These are phyloP conservation scores for Sclerotiophoma versabilis DNA, from an alignment of 2,329 filamentous ascomycete species.

Conservation along the genomic window DNA sequence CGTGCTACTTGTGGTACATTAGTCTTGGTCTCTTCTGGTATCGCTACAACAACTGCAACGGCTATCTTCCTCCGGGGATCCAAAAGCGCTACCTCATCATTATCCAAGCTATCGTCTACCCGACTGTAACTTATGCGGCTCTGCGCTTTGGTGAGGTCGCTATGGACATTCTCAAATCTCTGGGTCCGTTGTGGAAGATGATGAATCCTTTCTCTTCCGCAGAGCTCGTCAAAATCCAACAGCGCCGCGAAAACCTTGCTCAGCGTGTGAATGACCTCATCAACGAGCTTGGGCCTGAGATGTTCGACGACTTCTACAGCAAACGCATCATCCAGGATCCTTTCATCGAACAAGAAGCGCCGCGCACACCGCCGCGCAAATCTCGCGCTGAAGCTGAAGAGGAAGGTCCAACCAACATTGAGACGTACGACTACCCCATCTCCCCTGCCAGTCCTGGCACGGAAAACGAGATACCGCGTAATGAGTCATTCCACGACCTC, in stretches of 20 bases:
- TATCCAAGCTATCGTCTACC: conserved; percentile 80
- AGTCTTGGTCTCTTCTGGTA: conserved; percentile 44
- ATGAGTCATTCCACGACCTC: conserved; percentile 93
- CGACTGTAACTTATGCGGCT: conserved; percentile 87
- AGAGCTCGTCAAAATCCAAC: conserved; percentile 79
- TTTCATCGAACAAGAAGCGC: conserved; percentile 31
- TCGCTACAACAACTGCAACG: conserved; percentile 73
- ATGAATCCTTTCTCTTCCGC: conserved; percentile 85
- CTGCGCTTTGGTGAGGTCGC: conserved; percentile 96
- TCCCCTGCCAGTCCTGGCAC: conserved; percentile 32
- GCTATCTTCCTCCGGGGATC: conserved; percentile 79
- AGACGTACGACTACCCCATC: conserved; percentile 38
- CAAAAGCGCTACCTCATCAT: conserved; percentile 70
- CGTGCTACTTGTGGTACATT: conserved; percentile 45
- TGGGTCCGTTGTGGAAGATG: conserved; percentile 84
- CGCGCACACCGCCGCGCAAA: conserved; percentile 34
- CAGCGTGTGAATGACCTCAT: conserved; percentile 87
- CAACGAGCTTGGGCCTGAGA: conserved; percentile 92
- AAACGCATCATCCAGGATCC: conserved; percentile 51
- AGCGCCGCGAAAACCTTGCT: conserved; percentile 75
- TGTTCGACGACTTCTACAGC: conserved; percentile 83
- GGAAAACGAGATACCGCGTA: conserved; percentile 65
- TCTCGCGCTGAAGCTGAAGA: conserved; percentile 22
- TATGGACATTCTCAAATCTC: conserved; percentile 97
- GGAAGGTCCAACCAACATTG: conserved; percentile 26